phyloP scores from a whole-genome alignment of 2,329 filamentous ascomycete species.

The Pseudogymnoascus sp. region DNA sequence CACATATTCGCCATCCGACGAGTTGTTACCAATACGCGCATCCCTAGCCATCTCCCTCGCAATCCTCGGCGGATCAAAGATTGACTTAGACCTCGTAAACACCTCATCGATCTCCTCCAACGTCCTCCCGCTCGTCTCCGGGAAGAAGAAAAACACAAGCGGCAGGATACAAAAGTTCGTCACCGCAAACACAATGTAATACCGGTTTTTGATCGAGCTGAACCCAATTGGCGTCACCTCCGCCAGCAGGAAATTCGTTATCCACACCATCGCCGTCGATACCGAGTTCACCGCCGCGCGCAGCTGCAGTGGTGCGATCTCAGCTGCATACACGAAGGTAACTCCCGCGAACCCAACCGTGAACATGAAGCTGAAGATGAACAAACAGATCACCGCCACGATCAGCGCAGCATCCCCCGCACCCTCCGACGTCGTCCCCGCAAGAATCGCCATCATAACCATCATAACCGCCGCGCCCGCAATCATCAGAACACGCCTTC shows the following conservation, averaged over 20 bases:
- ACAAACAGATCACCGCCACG: constrained; percentile 22
- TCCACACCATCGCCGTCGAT: constrained; percentile 28
- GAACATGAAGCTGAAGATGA: constrained; percentile 23
- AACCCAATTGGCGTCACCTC: constrained; percentile 28
- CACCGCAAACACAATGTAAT: constrained; percentile 30
- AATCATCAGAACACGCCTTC: constrained; percentile 62
- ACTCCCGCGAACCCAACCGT: constrained; percentile 24
- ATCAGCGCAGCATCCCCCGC: constrained; percentile 13
- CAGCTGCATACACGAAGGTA: constrained; percentile 16
- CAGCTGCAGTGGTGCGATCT: constrained; percentile 16
- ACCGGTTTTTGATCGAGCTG: constrained; percentile 28
- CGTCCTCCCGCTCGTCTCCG: constrained; percentile 55
- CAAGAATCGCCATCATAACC: constrained; percentile 55
- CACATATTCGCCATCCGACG: background rate
- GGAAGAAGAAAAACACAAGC: constrained; percentile 57
- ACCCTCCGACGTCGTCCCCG: constrained; percentile 25
- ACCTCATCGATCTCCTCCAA: constrained; percentile 52
- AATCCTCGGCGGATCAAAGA: background rate
- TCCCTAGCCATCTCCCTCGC: constrained; percentile 3
- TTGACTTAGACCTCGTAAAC: constrained; percentile 32
- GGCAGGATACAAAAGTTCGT: constrained; percentile 28
- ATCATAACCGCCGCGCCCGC: constrained; percentile 58
- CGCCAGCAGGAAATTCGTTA: constrained; percentile 10
- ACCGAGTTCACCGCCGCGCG: constrained; percentile 42
- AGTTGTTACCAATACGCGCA: background rate